phyloP scores from a whole-genome alignment of 2,329 filamentous ascomycete genomes.

The Biscogniauxia sp. region DNA sequence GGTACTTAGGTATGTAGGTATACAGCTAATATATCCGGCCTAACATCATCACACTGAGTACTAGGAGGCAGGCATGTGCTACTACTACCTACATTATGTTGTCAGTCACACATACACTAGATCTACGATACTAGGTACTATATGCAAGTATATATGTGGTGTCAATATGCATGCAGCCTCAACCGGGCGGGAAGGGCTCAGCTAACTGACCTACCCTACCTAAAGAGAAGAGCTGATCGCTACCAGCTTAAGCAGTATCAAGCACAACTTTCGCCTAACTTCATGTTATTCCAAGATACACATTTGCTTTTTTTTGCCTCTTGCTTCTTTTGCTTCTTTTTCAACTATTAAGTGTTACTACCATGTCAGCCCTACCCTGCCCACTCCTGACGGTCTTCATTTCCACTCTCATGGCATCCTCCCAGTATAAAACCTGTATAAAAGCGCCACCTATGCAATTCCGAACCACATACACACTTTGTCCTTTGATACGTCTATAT shows the following conservation, averaged over 20 bases:
- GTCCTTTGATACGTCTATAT: background rate
- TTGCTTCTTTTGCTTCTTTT: background rate
- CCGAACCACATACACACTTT: background rate
- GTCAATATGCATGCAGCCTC: background rate
- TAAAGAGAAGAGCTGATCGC: background rate
- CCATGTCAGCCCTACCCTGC: background rate
- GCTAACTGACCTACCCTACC: background rate
- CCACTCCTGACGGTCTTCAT: background rate
- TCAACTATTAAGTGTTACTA: background rate
- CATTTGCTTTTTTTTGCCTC: background rate
- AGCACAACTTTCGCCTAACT: background rate
- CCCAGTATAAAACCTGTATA: background rate
- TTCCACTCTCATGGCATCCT: background rate
- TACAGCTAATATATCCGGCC: too few species aligned
- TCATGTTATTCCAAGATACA: background rate
- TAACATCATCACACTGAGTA: too few species aligned
- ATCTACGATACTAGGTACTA: too few species aligned
- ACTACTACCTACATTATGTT: too few species aligned
- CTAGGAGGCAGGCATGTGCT: too few species aligned
- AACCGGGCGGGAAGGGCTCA: background rate
- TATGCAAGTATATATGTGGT: background rate
- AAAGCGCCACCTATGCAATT: background rate
- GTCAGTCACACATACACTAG: too few species aligned
- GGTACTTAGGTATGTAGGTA: too few species aligned
- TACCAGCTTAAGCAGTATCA: background rate